Conservation (phyloP, 2,329 filamentous ascomycete genomes). For the Thielaviopsis musarum region DNA sequence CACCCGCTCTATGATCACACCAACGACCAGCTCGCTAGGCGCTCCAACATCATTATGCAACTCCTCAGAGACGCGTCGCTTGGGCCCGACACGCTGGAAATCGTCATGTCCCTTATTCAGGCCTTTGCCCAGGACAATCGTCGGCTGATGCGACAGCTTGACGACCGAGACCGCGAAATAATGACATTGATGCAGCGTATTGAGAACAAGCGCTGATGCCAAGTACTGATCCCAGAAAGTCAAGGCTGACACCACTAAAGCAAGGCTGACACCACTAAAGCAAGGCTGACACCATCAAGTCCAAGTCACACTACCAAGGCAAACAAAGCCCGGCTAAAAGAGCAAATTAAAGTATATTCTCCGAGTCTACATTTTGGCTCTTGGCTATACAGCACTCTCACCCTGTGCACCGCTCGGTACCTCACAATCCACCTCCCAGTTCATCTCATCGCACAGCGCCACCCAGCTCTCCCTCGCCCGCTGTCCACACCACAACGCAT, state of each 20-base stretch:
- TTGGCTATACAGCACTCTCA: background rate
- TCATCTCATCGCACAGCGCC: constrained; percentile 11
- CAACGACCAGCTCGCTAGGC: background rate
- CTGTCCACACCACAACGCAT: constrained; percentile 8
- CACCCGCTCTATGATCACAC: background rate
- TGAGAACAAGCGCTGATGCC: background rate
- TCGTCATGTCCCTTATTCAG: background rate
- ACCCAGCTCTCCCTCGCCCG: constrained; percentile 13
- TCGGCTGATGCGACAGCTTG: background rate
- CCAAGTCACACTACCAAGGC: no score
- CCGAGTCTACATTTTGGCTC: background rate
- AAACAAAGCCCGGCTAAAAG: no score
- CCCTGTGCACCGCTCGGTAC: background rate
- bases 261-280: no score
- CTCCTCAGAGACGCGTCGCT: background rate
- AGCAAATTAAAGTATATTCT: background rate
- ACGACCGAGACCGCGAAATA: background rate
- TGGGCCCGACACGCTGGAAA: background rate
- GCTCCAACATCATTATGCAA: background rate
- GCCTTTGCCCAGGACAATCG: background rate
- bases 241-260: no score
- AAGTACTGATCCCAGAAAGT: no score
- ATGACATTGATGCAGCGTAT: background rate
- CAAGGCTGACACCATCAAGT: no score
- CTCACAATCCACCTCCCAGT: constrained; percentile 9